Evolutionary conservation across 2,329 filamentous ascomycete species (phyloP).

Genomic region (Onygena corvina): DNA sequence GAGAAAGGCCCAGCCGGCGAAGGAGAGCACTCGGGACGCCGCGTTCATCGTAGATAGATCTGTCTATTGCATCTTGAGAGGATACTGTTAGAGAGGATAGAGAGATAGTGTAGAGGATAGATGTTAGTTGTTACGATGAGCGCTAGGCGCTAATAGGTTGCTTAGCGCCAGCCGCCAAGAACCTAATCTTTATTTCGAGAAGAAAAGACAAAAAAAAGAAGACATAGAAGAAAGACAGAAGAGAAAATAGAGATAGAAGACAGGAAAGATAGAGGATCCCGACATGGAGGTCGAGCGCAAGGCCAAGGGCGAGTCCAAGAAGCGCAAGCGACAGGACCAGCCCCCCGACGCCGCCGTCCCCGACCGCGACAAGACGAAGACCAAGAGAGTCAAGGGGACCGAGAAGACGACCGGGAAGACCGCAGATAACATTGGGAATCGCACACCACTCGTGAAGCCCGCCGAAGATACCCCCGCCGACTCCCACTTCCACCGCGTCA

Average conservation of each 20-base stretch:
- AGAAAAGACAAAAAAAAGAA: no score
- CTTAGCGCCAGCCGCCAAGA: conserved; percentile 4
- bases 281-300: conserved; percentile 34
- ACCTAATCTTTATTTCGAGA: not conserved
- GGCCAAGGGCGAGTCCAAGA: conserved; percentile 38
- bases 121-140: not conserved
- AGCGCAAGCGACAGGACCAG: conserved; percentile 31
- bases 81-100: not conserved
- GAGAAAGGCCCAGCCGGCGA: conserved; percentile 50
- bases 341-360: conserved; percentile 17
- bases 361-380: conserved; percentile 21
- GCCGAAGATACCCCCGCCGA: conserved; percentile 5
- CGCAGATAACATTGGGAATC: conserved; percentile 1
- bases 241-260: no score
- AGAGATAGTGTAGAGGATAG: no score
- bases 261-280: no score
- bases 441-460: conserved; percentile 11
- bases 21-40: conserved; percentile 37
- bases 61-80: no score
- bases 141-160: not conserved
- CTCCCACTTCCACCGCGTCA: conserved; percentile 55
- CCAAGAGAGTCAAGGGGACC: conserved; percentile 21
- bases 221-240: no score
- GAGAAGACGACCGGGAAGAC: not conserved
- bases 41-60: not conserved